Conservation (phyloP, 768 basidiomycete species). For the Boletus vermiculosoides region DNA sequence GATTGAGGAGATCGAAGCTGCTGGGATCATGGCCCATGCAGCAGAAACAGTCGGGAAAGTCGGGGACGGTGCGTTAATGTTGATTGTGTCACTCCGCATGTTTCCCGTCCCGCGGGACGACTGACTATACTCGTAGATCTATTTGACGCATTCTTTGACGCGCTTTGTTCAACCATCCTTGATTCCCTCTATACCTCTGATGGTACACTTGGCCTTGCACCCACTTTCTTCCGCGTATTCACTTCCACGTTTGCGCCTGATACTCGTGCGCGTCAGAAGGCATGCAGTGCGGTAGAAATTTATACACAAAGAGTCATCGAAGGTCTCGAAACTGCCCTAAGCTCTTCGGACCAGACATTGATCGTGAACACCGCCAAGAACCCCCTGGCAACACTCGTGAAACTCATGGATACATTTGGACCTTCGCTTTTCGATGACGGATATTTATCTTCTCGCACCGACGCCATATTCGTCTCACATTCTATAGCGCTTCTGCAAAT, state of each 20-base stretch:
- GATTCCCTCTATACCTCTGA: not conserved
- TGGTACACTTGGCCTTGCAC: slow-evolving; percentile 32
- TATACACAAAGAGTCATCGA: slow-evolving; percentile 27
- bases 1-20: slow-evolving; percentile 45
- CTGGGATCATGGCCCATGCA: slow-evolving; percentile 43
- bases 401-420: slow-evolving; percentile 53
- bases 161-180: slow-evolving; percentile 31
- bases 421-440: slow-evolving; percentile 46
- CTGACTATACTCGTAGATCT: slow-evolving; percentile 35
- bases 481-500: slow-evolving; percentile 39
- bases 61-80: slow-evolving; percentile 39
- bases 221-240: slow-evolving; percentile 48
- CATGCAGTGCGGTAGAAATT: slow-evolving; percentile 7
- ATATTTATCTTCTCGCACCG: slow-evolving; percentile 42
- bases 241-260: slow-evolving; percentile 34
- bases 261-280: slow-evolving; percentile 15
- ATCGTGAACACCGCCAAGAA: not conserved
- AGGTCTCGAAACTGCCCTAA: slow-evolving; percentile 17
- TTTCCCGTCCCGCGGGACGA: slow-evolving; percentile 23
- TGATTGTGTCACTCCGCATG: slow-evolving; percentile 22
- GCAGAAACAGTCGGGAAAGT: slow-evolving; percentile 43
- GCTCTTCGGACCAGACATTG: not conserved
- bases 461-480: slow-evolving; percentile 41
- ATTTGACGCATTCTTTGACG: slow-evolving; percentile 50
- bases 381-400: slow-evolving; percentile 35